Percentiles rank a stretch among this genome's conserved stretches.
Conservation (phyloP, 2,329 filamentous ascomycete genomes). For the Gliomastix tumulicola region DNA sequence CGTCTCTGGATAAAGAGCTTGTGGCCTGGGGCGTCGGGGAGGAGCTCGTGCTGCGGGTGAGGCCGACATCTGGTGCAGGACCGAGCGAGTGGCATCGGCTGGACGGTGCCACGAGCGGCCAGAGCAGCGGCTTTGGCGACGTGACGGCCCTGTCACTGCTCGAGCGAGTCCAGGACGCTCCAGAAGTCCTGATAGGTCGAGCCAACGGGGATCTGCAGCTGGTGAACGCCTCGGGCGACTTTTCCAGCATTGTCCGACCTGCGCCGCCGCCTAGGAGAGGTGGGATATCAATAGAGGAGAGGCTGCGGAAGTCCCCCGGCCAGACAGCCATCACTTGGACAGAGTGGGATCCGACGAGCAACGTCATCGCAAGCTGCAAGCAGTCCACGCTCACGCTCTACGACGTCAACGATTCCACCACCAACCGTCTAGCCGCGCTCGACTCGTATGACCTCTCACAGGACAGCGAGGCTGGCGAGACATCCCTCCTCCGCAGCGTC, state of each 20-base stretch:
- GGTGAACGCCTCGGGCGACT: constrained; percentile 14
- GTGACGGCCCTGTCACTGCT: constrained; percentile 39
- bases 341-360: constrained; percentile 20
- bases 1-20: constrained; percentile 29
- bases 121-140: constrained; percentile 38
- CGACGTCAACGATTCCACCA: constrained; percentile 10
- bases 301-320: constrained; percentile 17
- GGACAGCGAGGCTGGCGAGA: constrained; percentile 9
- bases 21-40: constrained; percentile 45
- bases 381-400: constrained; percentile 20
- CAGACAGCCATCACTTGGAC: constrained; percentile 22
- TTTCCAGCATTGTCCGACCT: constrained; percentile 15
- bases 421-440: constrained; percentile 8
- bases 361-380: constrained; percentile 20
- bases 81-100: constrained; percentile 25
- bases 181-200: constrained; percentile 36
- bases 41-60: constrained; percentile 36
- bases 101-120: constrained; percentile 29
- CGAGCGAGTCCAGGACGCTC: constrained; percentile 14
- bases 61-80: constrained; percentile 13
- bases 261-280: constrained; percentile 8
- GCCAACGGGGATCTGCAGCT: constrained; percentile 42
- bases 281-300: no score
- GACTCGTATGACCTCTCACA: constrained; percentile 17
- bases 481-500: constrained; percentile 19